A percentile compares a stretch with the other conserved stretches of the same genome.
phyloP scores from a whole-genome alignment of 257 asterid genomes.

The Penstemon eatonii region DNA sequence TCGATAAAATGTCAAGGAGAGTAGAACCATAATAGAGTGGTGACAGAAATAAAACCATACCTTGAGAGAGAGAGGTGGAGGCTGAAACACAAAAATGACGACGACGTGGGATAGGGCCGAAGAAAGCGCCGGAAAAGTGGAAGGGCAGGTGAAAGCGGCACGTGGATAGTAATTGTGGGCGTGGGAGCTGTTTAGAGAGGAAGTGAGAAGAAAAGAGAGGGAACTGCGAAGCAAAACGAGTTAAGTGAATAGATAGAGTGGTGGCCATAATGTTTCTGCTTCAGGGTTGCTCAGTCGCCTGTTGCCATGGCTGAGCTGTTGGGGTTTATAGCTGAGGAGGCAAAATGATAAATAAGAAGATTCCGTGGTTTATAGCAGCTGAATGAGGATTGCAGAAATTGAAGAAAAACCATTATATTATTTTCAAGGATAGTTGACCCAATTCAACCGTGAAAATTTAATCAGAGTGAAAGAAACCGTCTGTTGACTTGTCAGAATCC shows the following conservation, averaged over 20 bases:
- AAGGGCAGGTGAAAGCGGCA: slow-evolving; percentile 26
- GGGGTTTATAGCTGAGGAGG: no score
- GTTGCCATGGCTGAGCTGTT: slow-evolving; percentile 4
- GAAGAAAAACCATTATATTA: no score
- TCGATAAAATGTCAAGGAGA: slow-evolving; percentile 29
- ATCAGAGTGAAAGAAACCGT: no score
- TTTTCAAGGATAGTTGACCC: no score
- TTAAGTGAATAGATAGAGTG: slow-evolving; percentile 41
- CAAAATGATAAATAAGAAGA: neutral
- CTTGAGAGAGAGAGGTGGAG: slow-evolving; percentile 35
- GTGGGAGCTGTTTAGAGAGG: slow-evolving; percentile 24
- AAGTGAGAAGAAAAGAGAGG: slow-evolving; percentile 41
- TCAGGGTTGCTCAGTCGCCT: neutral
- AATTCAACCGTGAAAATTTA: no score
- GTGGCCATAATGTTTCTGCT: slow-evolving; percentile 44
- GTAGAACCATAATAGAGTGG: neutral
- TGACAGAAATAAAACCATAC: slow-evolving; percentile 11
- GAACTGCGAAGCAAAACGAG: slow-evolving; percentile 44
- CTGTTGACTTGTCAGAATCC: no score
- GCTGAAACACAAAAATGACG: slow-evolving; percentile 35
- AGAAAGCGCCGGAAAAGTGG: slow-evolving; percentile 25
- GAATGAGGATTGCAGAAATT: no score
- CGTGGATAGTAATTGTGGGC: slow-evolving; percentile 18
- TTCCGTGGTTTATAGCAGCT: neutral
- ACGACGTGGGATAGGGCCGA: slow-evolving; percentile 30